Conservation (phyloP, 441 rosid species). For the Euphorbia corollata region DNA sequence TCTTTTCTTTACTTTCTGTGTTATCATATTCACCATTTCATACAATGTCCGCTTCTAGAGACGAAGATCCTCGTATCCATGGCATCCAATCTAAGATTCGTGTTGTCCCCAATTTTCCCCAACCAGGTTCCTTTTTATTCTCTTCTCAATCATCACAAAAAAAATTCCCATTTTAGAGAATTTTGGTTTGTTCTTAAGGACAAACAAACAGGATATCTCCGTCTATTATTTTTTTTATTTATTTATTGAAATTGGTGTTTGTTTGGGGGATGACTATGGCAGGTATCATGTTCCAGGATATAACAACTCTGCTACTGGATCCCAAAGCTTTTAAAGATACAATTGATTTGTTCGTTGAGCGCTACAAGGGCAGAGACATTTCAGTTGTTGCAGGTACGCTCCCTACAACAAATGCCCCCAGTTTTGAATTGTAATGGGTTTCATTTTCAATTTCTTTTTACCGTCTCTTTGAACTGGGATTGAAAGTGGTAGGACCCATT, state of each 20-base stretch:
- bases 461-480: conserved; percentile 23
- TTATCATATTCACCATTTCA: conserved; percentile 11
- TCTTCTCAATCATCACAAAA: not conserved
- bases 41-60: conserved; percentile 72
- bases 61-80: conserved; percentile 72
- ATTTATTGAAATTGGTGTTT: no score
- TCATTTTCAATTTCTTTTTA: conserved; percentile 16
- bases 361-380: conserved; percentile 66
- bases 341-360: conserved; percentile 71
- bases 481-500: conserved; percentile 36
- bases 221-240: not conserved
- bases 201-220: not conserved
- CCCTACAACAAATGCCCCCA: not conserved
- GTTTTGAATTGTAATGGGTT: conserved; percentile 5
- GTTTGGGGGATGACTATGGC: conserved; percentile 9
- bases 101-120: conserved; percentile 90
- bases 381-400: conserved; percentile 88
- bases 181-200: no score
- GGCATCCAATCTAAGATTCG: conserved; percentile 86
- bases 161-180: not conserved
- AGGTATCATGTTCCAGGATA: conserved; percentile 93
- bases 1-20: not conserved
- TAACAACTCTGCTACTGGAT: conserved; percentile 66
- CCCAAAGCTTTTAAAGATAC: conserved; percentile 77
- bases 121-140: conserved; percentile 64